Percentiles rank a stretch among this genome's conserved stretches.
phyloP scores from a whole-genome alignment of 192 early-diverging fungal genomes.

The Podila horticola region DNA sequence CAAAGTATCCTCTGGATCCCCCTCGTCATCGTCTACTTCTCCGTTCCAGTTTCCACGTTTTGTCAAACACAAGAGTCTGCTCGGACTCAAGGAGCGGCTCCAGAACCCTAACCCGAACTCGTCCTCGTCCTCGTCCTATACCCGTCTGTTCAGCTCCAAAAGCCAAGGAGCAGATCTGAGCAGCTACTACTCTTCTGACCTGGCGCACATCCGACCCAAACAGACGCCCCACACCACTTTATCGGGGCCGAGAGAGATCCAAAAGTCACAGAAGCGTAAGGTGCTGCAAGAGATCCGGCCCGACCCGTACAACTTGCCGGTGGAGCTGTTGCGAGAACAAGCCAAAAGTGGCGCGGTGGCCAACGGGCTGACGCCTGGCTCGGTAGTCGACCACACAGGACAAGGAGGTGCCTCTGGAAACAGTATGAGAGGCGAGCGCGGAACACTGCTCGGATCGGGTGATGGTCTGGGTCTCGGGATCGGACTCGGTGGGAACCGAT shows the following conservation, averaged over 20 bases:
- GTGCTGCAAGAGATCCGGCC: slow-evolving; percentile 43
- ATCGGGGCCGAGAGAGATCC: slow-evolving; percentile 34
- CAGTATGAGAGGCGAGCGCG: slow-evolving; percentile 6
- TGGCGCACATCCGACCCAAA: slow-evolving; percentile 35
- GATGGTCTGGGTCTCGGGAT: slow-evolving; percentile 41
- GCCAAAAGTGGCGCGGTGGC: slow-evolving; percentile 36
- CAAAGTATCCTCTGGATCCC: neutral
- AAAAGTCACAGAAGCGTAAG: slow-evolving; percentile 25
- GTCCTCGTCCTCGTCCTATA: slow-evolving; percentile 17
- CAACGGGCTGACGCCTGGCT: slow-evolving; percentile 13
- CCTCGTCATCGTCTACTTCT: neutral
- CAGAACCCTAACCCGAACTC: slow-evolving; percentile 4
- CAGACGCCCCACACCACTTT: slow-evolving; percentile 31
- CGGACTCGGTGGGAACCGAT: slow-evolving; percentile 36
- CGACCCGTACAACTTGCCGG: slow-evolving; percentile 39
- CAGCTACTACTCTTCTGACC: slow-evolving; percentile 12
- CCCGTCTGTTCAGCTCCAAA: slow-evolving; percentile 19
- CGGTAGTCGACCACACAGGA: neutral
- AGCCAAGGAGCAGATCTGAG: neutral
- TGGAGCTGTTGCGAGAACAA: slow-evolving; percentile 40
- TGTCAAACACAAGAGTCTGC: slow-evolving; percentile 25
- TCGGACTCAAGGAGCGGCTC: slow-evolving; percentile 23
- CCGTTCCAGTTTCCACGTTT: slow-evolving; percentile 31
- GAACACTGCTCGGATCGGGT: slow-evolving; percentile 39
- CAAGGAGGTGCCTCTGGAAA: neutral